These are phyloP conservation scores for Phallus indusiatus DNA, from an alignment of 768 basidiomycete genomes.

Conservation along the genomic window DNA sequence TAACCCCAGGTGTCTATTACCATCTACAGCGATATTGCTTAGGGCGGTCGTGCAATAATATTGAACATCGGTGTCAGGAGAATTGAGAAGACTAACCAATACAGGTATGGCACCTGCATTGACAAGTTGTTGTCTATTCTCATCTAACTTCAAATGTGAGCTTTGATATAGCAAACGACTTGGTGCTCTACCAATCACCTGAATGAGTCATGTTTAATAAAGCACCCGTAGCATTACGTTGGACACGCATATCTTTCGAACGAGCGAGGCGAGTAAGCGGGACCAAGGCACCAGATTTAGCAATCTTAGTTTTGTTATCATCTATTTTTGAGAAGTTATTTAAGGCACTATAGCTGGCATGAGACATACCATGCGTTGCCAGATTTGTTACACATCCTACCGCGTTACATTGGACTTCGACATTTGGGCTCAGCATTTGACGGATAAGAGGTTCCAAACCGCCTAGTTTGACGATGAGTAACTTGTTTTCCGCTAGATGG, in stretches of 20 bases:
- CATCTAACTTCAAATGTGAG: constrained; percentile 45
- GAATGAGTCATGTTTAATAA: constrained; percentile 99
- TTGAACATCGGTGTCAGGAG: constrained; percentile 97
- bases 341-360: constrained; percentile 4
- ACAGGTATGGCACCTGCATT: constrained; percentile 98
- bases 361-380: constrained; percentile 82
- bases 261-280: constrained; percentile 92
- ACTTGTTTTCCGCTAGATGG: constrained; percentile 86
- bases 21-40: constrained; percentile 97
- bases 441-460: constrained; percentile 96
- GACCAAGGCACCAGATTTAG: constrained; percentile 97
- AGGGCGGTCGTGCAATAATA: constrained; percentile 99
- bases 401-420: constrained; percentile 99
- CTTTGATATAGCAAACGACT: not conserved
- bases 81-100: constrained; percentile 86
- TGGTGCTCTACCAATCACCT: constrained; percentile 35
- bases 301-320: constrained; percentile 99
- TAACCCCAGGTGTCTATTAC: constrained; percentile 27
- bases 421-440: constrained; percentile 98
- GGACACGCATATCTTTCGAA: constrained; percentile 98
- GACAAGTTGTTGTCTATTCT: constrained; percentile 97
- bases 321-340: constrained; percentile 38
- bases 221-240: constrained; percentile 96
- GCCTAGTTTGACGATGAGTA: constrained; percentile 95
- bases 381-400: constrained; percentile 99